Base-by-base conservation (phyloP, 441 rosid genomes). In the Omphalea diandra region DNA sequence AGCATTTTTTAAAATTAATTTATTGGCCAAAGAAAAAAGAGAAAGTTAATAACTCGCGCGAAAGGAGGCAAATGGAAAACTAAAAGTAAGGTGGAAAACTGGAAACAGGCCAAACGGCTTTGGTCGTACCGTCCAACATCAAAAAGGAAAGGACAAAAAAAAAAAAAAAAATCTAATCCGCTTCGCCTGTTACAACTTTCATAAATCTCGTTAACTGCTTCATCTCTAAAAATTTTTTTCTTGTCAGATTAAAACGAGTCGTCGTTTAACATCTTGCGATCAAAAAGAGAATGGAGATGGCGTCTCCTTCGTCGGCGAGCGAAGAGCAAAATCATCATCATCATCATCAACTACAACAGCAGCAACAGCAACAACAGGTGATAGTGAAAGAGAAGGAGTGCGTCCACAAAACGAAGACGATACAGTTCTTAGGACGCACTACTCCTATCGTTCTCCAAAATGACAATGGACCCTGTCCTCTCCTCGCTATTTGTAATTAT, bases 391-490 rank as follows among this genome's bases (percentile, higher is more conserved):
- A 75, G 76, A 80, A 79, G 38, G 96, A 88, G 70, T 87, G 87
- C 82, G 56, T 83, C 32, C 82, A 93, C 77, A 93, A 83, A 83
- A 87, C 97, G 57, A 96, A 96, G 82, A 81, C 86, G 71, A 83
- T 96, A 60, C 88, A 89, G 80, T 93, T 96, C 80, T 79, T 90
- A 58, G 98, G 97, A 27, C 86, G 97, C 62, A 77, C 85, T 61
- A 93, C 97, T 52, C 97, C 97, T 18, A 83, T 96, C 77, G 75
- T 96, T 73, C 98, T 96, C 76, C 99, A 96, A 71, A 96, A 93
- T 80, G 98, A 93, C 81, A 95, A 95, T 80, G 99, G 99, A 72
- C 97, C 99, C 60, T 95, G 99, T 70, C 99, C 99, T 77, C 85
- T 93, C 41, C 88, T 95, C 57, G 99, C 99, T 74, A 95, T 95